These are phyloP conservation scores for Kwoniella dendrophila DNA, from an alignment of 768 basidiomycete genomes.

Conservation along the genomic window DNA sequence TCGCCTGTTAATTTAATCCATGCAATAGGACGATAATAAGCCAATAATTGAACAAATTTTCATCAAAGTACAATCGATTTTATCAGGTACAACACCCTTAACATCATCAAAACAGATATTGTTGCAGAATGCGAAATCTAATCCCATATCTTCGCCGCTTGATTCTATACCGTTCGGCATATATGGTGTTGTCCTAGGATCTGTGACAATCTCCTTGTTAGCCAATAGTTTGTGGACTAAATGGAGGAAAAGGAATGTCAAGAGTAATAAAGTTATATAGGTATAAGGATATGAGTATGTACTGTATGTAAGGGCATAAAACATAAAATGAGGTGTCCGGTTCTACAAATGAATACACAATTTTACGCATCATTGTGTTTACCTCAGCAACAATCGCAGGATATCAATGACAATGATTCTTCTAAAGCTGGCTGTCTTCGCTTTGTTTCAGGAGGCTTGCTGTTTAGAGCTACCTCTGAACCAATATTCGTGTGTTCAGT, in stretches of 20 bases:
- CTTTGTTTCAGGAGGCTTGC: no score
- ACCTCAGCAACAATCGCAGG: no score
- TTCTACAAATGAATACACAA: no score
- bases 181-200: slow-evolving; percentile 8
- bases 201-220: slow-evolving; percentile 2
- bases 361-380: no score
- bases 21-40: slow-evolving; percentile 22
- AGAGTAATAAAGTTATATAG: slow-evolving; percentile 3
- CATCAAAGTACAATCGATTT: slow-evolving; percentile 15
- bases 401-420: no score
- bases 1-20: neutral
- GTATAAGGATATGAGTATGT: no score
- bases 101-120: neutral
- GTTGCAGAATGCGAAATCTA: neutral
- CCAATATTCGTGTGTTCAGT: no score
- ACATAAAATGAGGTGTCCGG: no score
- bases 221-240: slow-evolving; percentile 6
- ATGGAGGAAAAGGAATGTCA: neutral
- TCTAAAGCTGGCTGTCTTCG: no score
- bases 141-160: neutral
- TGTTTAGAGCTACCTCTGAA: no score
- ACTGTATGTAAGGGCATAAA: no score
- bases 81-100: slow-evolving; percentile 14
- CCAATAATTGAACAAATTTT: slow-evolving; percentile 21
- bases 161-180: slow-evolving; percentile 15